phyloP scores from a whole-genome alignment of 768 basidiomycete species.

The Leccinellum albellum region DNA sequence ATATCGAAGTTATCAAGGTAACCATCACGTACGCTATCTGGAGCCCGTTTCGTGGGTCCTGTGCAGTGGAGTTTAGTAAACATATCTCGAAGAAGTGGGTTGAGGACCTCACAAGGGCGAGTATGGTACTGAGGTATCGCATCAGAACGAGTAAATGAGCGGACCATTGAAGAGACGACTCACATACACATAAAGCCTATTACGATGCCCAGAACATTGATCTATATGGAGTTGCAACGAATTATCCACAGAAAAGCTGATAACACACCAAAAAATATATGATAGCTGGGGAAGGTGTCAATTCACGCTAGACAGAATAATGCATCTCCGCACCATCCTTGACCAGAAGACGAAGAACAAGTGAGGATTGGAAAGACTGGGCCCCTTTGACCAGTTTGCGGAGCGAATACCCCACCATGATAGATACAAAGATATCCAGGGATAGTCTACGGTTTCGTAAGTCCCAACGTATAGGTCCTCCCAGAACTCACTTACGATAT shows the following conservation, averaged over 20 bases:
- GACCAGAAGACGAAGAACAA: background rate
- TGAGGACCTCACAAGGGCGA: background rate
- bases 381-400: background rate
- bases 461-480: background rate
- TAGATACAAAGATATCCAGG: conserved; percentile 1
- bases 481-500: background rate
- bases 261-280: background rate
- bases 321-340: conserved; percentile 11
- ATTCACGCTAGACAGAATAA: background rate
- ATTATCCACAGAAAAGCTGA: background rate
- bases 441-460: background rate
- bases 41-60: conserved; percentile 7
- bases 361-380: background rate
- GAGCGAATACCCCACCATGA: conserved; percentile 1
- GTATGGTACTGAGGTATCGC: background rate
- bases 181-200: conserved; percentile 2
- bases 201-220: background rate
- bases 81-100: background rate
- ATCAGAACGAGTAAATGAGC: background rate
- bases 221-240: background rate
- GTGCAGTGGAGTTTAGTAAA: background rate
- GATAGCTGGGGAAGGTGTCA: background rate
- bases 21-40: background rate
- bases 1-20: background rate
- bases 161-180: background rate